Evolutionary conservation across 179 eudicot species (phyloP).

Genomic region (Carnegiea gigantea): DNA sequence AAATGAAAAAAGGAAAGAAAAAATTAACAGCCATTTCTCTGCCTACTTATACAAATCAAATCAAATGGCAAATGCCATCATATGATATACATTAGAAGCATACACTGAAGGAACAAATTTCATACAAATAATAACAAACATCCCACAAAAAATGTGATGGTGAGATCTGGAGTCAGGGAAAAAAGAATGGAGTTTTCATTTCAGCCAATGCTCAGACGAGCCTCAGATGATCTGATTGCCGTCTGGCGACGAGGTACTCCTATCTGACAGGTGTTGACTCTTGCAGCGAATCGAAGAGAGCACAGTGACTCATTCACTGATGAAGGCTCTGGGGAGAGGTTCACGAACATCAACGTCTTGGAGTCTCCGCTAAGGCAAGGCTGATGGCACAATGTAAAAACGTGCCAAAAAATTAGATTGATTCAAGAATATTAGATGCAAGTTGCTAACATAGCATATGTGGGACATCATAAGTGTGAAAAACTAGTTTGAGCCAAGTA

Average conservation of each 20-base stretch:
- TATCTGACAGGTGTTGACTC: slow-evolving; percentile 73
- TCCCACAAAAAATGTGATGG: slow-evolving; percentile 1
- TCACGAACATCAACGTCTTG: slow-evolving; percentile 73
- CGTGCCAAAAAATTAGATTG: neutral
- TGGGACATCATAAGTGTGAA: too few species aligned
- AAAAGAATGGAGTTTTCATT: neutral
- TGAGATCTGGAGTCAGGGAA: slow-evolving; percentile 13
- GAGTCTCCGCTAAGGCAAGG: slow-evolving; percentile 81
- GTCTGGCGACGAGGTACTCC: slow-evolving; percentile 77
- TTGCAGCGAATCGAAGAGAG: slow-evolving; percentile 69
- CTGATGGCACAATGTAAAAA: slow-evolving; percentile 26
- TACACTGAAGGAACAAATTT: slow-evolving; percentile 26
- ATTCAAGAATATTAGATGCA: too few species aligned
- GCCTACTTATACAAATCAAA: slow-evolving; percentile 30
- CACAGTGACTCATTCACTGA: slow-evolving; percentile 62
- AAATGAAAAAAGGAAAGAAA: neutral
- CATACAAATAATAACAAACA: slow-evolving; percentile 17
- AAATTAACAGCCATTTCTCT: neutral
- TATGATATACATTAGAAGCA: slow-evolving; percentile 18
- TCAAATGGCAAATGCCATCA: slow-evolving; percentile 9
- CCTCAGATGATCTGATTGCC: slow-evolving; percentile 43
- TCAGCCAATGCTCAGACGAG: slow-evolving; percentile 65
- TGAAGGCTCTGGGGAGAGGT: slow-evolving; percentile 64
- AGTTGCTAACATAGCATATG: too few species aligned
- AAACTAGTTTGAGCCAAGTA: too few species aligned